phyloP scores from a whole-genome alignment of 306 rosid species.

The Clitoria ternatea region DNA sequence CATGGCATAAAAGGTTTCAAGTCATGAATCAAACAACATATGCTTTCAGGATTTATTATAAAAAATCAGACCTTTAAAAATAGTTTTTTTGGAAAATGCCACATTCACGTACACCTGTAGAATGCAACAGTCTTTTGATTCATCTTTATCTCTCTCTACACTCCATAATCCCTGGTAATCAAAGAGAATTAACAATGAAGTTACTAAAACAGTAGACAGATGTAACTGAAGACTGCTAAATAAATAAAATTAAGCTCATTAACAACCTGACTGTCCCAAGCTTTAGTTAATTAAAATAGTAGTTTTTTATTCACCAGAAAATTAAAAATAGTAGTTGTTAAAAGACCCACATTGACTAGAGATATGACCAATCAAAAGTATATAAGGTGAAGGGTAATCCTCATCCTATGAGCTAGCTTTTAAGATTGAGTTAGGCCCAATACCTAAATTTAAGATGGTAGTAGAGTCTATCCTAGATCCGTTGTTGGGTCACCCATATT shows the following conservation, averaged over 20 bases:
- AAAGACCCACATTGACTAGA: too few relatives aligned
- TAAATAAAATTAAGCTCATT: background rate
- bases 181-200: background rate
- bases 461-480: too few relatives aligned
- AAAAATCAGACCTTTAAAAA: conserved; percentile 66
- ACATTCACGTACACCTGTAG: conserved; percentile 71
- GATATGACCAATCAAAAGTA: too few relatives aligned
- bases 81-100: conserved; percentile 76
- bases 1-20: too few relatives aligned
- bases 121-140: conserved; percentile 55
- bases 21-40: conserved; percentile 6
- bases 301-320: too few relatives aligned
- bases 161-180: conserved; percentile 67
- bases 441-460: too few relatives aligned
- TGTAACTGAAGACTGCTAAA: background rate
- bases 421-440: too few relatives aligned
- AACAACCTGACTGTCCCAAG: background rate
- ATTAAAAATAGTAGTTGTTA: too few relatives aligned
- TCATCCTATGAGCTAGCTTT: too few relatives aligned
- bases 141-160: conserved; percentile 53
- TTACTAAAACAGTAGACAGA: background rate
- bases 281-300: background rate
- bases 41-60: background rate
- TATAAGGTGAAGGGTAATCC: too few relatives aligned
- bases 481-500: too few relatives aligned